Evolutionary conservation across 106 monocot genomes (phyloP), one percentile per base, ranked within the genome.

Genomic region (Platanthera guangdongensis): DNA sequence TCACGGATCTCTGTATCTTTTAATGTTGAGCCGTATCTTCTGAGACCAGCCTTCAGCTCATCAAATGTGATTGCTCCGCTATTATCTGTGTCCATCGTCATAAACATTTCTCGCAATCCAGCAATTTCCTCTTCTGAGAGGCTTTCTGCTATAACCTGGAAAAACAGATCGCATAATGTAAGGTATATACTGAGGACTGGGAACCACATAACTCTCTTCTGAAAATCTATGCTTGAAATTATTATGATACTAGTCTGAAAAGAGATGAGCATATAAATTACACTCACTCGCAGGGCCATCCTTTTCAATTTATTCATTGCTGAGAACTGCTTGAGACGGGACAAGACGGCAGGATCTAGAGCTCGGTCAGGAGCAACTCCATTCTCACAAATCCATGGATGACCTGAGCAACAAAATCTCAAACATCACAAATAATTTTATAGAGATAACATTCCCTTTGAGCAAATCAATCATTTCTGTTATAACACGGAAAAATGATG

Each of bases 31-130:
- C 83, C 90, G 76, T 85, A 85, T 90, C 72, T 87, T 73, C 78
- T 82, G 50, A 93, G 81, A 22, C 93, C 93, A 59, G 75, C 87
- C 74, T 86, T 90, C 52, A 93, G 81, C 71, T 93, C 87, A 67
- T 90, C 87, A 59, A 87, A 93, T 55, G 93, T 86, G 48, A 90
- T 93, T 68, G 86, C 93, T 50, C 90, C 87, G 51, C 87, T 88
- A 75, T 81, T 86, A 68, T 88, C 87, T 0, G 90, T 86, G 75
- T 89, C 93, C 90, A 93, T 86, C 68, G 87, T 86, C 62, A 77
- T 73, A 73, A 93, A 93, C 87, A 93, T 90, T 83, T 89, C 88
- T 74, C 81, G 87, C 49, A 95, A 65, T 52, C 95, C 95, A 77
- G 90, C 90, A 78, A 87, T 90, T 76, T 90, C 86, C 75, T 89